Evolutionary conservation across 805 yeast genomes (phyloP).

Genomic region (Wickerhamomyces sydowiorum): DNA sequence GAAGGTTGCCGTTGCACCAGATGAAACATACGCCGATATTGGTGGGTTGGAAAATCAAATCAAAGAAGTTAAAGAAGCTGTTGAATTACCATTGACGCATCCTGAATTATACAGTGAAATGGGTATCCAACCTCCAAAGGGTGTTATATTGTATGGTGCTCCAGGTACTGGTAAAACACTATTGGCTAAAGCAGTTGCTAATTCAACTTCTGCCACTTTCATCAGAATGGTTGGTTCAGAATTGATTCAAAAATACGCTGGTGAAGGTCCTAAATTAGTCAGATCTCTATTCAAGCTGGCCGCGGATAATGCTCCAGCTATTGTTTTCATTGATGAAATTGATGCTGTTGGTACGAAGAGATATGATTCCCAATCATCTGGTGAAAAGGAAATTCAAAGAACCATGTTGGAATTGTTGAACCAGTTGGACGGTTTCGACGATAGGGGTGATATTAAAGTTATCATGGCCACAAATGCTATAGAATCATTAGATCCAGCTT

Average conservation of each 20-base stretch:
- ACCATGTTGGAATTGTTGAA: slow-evolving; percentile 94
- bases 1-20: slow-evolving; percentile 97
- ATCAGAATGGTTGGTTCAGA: slow-evolving; percentile 96
- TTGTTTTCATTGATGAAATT: slow-evolving; percentile 96
- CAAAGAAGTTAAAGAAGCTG: slow-evolving; percentile 96
- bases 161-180: slow-evolving; percentile 98
- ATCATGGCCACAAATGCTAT: slow-evolving; percentile 97
- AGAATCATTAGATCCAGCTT: slow-evolving; percentile 91
- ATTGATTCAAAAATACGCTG: slow-evolving; percentile 91
- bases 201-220: slow-evolving; percentile 95
- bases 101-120: slow-evolving; percentile 96
- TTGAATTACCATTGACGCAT: slow-evolving; percentile 91
- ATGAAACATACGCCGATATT: slow-evolving; percentile 93
- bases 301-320: slow-evolving; percentile 96
- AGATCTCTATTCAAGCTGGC: slow-evolving; percentile 96
- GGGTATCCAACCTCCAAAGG: slow-evolving; percentile 99
- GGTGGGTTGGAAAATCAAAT: slow-evolving; percentile 96
- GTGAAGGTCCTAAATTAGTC: slow-evolving; percentile 95
- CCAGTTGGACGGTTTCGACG: slow-evolving; percentile 96
- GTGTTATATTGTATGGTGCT: slow-evolving; percentile 94
- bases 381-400: slow-evolving; percentile 96
- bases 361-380: slow-evolving; percentile 84
- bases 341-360: slow-evolving; percentile 99
- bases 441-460: slow-evolving; percentile 94
- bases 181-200: slow-evolving; percentile 96